A percentile compares a stretch with the other conserved stretches of the same genome.
Evolutionary conservation across 768 basidiomycete genomes (phyloP).

Genomic region (Pulveroboletus sp.): DNA sequence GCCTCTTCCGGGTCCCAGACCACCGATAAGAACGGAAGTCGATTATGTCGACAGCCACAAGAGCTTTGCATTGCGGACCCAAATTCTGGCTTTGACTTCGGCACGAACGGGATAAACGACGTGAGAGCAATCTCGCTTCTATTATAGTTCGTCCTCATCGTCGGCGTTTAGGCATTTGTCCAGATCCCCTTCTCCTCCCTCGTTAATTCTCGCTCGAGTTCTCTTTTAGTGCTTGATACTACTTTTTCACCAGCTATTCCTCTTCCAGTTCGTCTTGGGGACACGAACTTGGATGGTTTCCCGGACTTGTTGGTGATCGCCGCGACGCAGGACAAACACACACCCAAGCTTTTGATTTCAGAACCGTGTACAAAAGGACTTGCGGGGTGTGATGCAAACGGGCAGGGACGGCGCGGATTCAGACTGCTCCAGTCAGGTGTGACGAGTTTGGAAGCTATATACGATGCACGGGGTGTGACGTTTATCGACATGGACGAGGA

Average conservation of each 20-base stretch:
- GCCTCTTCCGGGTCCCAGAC: constrained; percentile 48
- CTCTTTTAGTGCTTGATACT: constrained; percentile 68
- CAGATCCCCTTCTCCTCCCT: constrained; percentile 62
- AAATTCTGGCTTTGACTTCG: constrained; percentile 73
- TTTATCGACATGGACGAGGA: constrained; percentile 96
- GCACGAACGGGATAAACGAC: constrained; percentile 44
- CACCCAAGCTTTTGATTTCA: constrained; percentile 61
- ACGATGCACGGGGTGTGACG: constrained; percentile 72
- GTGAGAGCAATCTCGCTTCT: constrained; percentile 32
- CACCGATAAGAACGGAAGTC: constrained; percentile 43
- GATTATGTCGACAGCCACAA: constrained; percentile 69
- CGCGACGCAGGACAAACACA: constrained; percentile 41
- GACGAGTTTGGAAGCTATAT: constrained; percentile 57
- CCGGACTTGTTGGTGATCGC: constrained; percentile 75
- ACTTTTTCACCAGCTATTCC: constrained; percentile 66
- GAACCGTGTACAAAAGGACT: constrained; percentile 54
- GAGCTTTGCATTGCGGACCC: constrained; percentile 81
- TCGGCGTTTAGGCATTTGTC: constrained; percentile 50
- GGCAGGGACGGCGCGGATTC: constrained; percentile 63
- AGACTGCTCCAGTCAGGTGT: constrained; percentile 50
- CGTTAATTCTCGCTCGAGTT: constrained; percentile 44
- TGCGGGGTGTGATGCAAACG: constrained; percentile 52
- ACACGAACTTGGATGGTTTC: constrained; percentile 91
- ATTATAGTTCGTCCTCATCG: background rate
- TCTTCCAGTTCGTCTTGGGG: constrained; percentile 76